Evolutionary conservation across 129 eudicot genomes (phyloP), one percentile per base, ranked within the genome.

Genomic region (Flaveria sonorensis): DNA sequence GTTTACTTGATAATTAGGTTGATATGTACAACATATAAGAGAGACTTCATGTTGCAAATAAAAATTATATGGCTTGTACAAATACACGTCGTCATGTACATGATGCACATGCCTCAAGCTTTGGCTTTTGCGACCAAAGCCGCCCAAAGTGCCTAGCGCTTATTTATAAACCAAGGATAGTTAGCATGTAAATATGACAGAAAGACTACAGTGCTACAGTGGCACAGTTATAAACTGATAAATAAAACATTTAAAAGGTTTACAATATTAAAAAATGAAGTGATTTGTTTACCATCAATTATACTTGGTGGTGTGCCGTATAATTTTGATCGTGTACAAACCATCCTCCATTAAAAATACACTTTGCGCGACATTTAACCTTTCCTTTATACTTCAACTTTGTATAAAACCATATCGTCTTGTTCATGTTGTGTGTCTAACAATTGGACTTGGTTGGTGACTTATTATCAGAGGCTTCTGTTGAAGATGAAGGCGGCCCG

Each of bases 401-500:
- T 52, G 28, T 48, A 21, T 72, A 16, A 72, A 46, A 21, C 28
- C 3, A 48, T 24, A 48, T 20, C 28, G 32, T 21, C 12, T 66
- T 51, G 39, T 50, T 28, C 40, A 4, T 78, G 56, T 10, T 16
- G 43, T 24, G 75, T 53, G 56, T 68, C 68, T 68, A 12, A 68
- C 55, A 15, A 36, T 42, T 52, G 74, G 57, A 42, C 66, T 36
- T 43, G 9, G 47, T 43, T 18, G 71, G 77, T 46, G 73, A 36
- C 68, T 72, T 79, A 19, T 61, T 57, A 21, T 43, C 82, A 59
- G 77, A 71, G 1, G 10, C 42, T 43, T 45, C 20, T 61, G 55
- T 23, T 21, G 42, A 79, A 79, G 69, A 66, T 72, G 51, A 72
- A 72, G 16, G 20, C 50, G 16, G 46, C 50, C 71, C 8, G 42